Evolutionary conservation across 2,329 filamentous ascomycete species (phyloP), one percentile per base, ranked within the genome.

Genomic region (Sclerotinia spermophila): DNA sequence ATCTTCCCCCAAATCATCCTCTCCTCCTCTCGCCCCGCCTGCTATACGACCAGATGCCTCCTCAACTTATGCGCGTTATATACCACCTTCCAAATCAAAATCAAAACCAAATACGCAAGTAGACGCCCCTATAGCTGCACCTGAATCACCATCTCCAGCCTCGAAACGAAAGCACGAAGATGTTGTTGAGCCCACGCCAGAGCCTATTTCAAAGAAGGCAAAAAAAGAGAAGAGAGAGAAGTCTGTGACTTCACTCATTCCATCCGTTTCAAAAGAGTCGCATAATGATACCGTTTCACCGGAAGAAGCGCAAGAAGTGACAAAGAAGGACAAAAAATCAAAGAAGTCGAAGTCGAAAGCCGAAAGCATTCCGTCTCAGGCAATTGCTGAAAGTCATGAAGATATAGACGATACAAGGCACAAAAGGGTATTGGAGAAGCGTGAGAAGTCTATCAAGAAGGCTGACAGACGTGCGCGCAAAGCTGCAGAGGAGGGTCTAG

Each of bases 351-450:
- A 70, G 51, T 42, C 51, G 15, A 70, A 35, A 44, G 62, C 33
- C n/a, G 68, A 44, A 11, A 53, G 10, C 7, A 38, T 27, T 38
- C 24, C 30, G 15, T 58, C 8, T 17, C 33, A 45, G 30, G 51
- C 45, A 27, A 40, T 24, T 45, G 35, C 33, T 60, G 62, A 44
- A 30, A 53, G 44, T 33, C 11, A n/a, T 17, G 42, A 65, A 44
- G 62, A 71, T 53, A 44, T 71, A 42, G 72, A 74, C 15, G 73
- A 75, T 38, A 68, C 48, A 44, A 74, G 72, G 58, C 73, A 77
- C 48, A 87, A 84, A 72, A 79, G 82, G 0, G 80, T 90, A 5
- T 80, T 90, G 45, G 83, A 86, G 59, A 87, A 87, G 74, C 83
- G 85, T 53, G 81, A 84, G 30, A 89, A 86, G 74, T 86, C 86